phyloP scores from a whole-genome alignment of 2,329 filamentous ascomycete genomes.

The Sporothrix pseudoabietina region DNA sequence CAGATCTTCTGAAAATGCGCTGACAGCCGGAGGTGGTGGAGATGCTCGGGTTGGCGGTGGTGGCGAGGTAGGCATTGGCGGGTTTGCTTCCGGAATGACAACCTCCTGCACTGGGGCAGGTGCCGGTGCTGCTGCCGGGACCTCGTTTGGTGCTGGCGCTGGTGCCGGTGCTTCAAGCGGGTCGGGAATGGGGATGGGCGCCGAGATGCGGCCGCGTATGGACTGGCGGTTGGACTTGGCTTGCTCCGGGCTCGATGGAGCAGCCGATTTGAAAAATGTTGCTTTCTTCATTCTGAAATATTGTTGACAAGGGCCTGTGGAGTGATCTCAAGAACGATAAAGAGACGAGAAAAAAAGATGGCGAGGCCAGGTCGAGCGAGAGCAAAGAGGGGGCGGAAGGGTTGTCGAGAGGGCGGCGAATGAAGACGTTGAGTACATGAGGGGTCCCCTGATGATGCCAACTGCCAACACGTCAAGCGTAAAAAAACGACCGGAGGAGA shows the following conservation, averaged over 20 bases:
- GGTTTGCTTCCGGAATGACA: background rate
- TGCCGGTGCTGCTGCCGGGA: background rate
- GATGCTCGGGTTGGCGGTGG: slow-evolving; percentile 10
- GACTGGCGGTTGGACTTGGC: slow-evolving; percentile 48
- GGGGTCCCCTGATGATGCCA: background rate
- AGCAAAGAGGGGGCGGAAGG: background rate
- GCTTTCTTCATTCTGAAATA: slow-evolving; percentile 28
- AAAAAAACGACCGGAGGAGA: background rate
- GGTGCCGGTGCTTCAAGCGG: slow-evolving; percentile 39
- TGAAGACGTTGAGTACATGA: slow-evolving; percentile 20
- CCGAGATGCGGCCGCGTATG: slow-evolving; percentile 63
- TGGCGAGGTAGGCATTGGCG: background rate
- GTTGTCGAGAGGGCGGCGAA: background rate
- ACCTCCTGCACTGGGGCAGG: background rate
- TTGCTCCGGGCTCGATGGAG: slow-evolving; percentile 42
- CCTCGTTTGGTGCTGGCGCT: background rate
- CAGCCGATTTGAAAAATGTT: slow-evolving; percentile 49
- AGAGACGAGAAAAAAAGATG: background rate
- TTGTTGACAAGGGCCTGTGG: background rate
- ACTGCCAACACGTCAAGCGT: background rate
- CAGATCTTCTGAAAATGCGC: slow-evolving; percentile 15
- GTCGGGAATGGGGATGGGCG: slow-evolving; percentile 59
- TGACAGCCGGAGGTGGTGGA: background rate
- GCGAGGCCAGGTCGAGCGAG: background rate
- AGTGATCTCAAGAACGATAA: background rate